phyloP scores from a whole-genome alignment of 1,284 basidiomycete genomes.

The Meira nashicola region DNA sequence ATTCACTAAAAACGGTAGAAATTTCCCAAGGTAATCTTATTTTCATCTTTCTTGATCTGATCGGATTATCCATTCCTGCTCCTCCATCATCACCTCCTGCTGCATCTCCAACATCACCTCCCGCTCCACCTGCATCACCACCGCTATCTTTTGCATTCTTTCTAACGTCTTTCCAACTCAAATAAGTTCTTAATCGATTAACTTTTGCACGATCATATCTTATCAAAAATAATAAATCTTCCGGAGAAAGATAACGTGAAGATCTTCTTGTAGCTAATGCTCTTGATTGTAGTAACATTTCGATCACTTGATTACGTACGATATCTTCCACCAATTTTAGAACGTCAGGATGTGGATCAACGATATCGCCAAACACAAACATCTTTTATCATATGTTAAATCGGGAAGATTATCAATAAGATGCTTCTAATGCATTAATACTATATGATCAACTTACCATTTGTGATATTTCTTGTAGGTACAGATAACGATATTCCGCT shows the following conservation, averaged over 20 bases:
- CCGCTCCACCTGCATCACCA: conserved; percentile 68
- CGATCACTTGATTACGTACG: conserved; percentile 84
- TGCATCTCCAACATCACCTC: conserved; percentile 56
- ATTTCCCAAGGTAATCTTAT: conserved; percentile 97
- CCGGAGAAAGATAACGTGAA: conserved; percentile 77
- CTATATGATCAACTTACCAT: conserved; percentile 68
- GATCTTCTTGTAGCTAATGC: conserved; percentile 74
- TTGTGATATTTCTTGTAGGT: conserved; percentile 67
- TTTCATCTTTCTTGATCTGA: conserved; percentile 85
- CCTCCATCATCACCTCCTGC: conserved; percentile 9
- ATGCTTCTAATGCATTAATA: no score
- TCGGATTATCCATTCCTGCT: conserved; percentile 51
- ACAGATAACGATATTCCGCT: conserved; percentile 24
- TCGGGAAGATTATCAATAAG: neutral
- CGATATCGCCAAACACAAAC: conserved; percentile 94
- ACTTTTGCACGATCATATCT: conserved; percentile 91
- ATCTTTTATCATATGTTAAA: conserved; percentile 60
- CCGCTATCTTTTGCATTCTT: conserved; percentile 80
- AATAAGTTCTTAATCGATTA: conserved; percentile 82
- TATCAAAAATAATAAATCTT: conserved; percentile 94
- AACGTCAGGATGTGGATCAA: conserved; percentile 79
- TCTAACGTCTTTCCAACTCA: conserved; percentile 97
- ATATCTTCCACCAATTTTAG: conserved; percentile 92
- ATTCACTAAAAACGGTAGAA: conserved; percentile 71
- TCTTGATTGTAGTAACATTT: conserved; percentile 86